phyloP scores from a whole-genome alignment of 2,329 filamentous ascomycete species.

The Amylocarpus encephaloides region DNA sequence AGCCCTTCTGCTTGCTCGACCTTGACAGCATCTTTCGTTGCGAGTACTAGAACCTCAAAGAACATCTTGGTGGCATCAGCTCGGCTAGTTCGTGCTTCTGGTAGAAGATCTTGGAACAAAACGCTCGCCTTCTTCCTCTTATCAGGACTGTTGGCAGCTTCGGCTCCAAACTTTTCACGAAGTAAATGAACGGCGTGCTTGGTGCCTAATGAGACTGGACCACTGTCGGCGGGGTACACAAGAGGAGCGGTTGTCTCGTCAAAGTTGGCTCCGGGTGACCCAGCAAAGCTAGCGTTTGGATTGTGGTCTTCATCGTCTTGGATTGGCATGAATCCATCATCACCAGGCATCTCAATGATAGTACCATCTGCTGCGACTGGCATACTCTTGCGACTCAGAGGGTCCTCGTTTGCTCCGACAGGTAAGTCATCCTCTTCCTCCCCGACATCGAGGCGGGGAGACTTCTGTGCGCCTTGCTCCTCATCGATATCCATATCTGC shows the following conservation, averaged over 20 bases:
- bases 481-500: slow-evolving; percentile 70
- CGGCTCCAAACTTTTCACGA: slow-evolving; percentile 75
- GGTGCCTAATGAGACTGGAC: slow-evolving; percentile 82
- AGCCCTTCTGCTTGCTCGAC: slow-evolving; percentile 73
- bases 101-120: slow-evolving; percentile 85
- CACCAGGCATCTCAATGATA: slow-evolving; percentile 57
- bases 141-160: slow-evolving; percentile 61
- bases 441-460: slow-evolving; percentile 57
- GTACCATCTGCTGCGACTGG: slow-evolving; percentile 50
- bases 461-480: slow-evolving; percentile 51
- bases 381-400: slow-evolving; percentile 39
- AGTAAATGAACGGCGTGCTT: slow-evolving; percentile 94
- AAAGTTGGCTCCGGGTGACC: slow-evolving; percentile 52
- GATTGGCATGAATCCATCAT: slow-evolving; percentile 39
- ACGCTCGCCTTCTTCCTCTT: slow-evolving; percentile 72
- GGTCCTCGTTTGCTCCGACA: slow-evolving; percentile 41
- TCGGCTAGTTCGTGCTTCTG: slow-evolving; percentile 72
- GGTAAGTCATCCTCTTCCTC: slow-evolving; percentile 54
- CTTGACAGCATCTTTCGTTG: slow-evolving; percentile 96
- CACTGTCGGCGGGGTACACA: slow-evolving; percentile 75
- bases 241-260: slow-evolving; percentile 73
- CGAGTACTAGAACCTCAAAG: slow-evolving; percentile 91
- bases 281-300: slow-evolving; percentile 39
- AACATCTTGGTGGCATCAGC: slow-evolving; percentile 99
- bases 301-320: slow-evolving; percentile 42